Evolutionary conservation across 1,284 basidiomycete genomes (phyloP), one percentile per base, ranked within the genome.

Genomic region (Neotropicomus parvogracilis): DNA sequence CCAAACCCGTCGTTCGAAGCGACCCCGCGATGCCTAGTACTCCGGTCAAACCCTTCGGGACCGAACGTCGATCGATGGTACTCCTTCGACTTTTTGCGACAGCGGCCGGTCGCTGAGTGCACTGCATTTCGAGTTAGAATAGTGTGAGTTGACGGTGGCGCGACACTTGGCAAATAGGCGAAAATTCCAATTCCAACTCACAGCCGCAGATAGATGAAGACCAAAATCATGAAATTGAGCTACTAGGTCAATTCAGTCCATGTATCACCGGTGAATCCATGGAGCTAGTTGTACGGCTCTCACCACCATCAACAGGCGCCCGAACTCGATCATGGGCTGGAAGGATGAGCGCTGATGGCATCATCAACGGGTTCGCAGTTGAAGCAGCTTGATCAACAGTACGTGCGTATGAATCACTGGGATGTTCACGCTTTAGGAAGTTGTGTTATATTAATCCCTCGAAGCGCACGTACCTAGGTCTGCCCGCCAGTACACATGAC

Each of bases 141-240:
- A 20, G n/a, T 10, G 11, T 43, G 34, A 47, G 31, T 34, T 45
- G 55, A 37, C 14, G 9, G 31, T 53, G 41, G 33, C 38, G 36
- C 35, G 20, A 43, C 29, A 27, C 20, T 6, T 35, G 21, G 35
- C 48, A 34, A 17, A 40, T 29, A 19, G 5, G 16, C 26, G 19
- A 51, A 3, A 5, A 27, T 19, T 36, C 27, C 21, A 28, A 31
- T 9, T 21, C 21, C 28, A 13, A 31, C n/a, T 6, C 16, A 19
- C 10, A 31, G 19, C 24, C 42, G 32, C 21, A 21, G 31, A 36
- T 32, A n/a, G n/a, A 33, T 21, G 29, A 53, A 36, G 45, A 33
- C 39, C 14, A 14, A 41, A 34, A 24, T 24, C 24, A 8, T 24
- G n/a, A n/a, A 24, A 24, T 24, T 8, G 24, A 5, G 24, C 4